Conservation (phyloP, 345 rosid genomes). For the Acer saccharum region DNA sequence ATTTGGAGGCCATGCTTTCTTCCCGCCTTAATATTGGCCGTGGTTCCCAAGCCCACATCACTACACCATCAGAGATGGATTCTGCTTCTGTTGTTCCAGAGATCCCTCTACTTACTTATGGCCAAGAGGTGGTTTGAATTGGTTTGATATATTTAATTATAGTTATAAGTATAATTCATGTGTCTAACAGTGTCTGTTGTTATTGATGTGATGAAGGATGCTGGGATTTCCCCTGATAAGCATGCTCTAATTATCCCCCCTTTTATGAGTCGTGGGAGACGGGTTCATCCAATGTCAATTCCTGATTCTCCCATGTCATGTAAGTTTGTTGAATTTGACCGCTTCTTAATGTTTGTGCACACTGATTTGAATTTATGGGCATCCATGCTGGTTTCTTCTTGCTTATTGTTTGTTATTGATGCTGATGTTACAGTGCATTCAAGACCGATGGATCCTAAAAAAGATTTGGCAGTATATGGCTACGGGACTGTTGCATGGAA, state of each 20-base stretch:
- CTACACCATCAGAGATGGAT: conserved; percentile 52
- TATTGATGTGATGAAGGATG: conserved; percentile 45
- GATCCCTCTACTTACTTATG: conserved; percentile 72
- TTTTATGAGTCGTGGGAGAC: conserved; percentile 49
- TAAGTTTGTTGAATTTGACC: conserved; percentile 36
- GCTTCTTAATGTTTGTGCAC: background rate
- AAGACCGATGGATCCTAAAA: conserved; percentile 83
- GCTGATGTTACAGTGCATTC: conserved; percentile 59
- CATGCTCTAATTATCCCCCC: conserved; percentile 85
- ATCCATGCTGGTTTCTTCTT: background rate
- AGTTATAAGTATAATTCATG: background rate
- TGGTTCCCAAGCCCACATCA: conserved; percentile 29
- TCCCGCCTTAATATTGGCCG: conserved; percentile 53
- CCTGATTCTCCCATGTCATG: conserved; percentile 57
- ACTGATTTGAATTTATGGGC: conserved; percentile 12
- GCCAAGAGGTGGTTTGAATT: conserved; percentile 57
- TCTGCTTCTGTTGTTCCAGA: conserved; percentile 53
- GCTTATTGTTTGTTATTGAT: conserved; percentile 17
- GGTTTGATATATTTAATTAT: background rate
- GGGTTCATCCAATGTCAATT: conserved; percentile 54
- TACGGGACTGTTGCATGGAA: conserved; percentile 97
- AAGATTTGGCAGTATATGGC: conserved; percentile 83
- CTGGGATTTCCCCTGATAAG: conserved; percentile 65
- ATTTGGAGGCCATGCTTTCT: conserved; percentile 42
- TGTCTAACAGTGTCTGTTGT: conserved; percentile 5